Evolutionary conservation across 2,329 filamentous ascomycete species (phyloP).

Genomic region (Talaromyces sp.): DNA sequence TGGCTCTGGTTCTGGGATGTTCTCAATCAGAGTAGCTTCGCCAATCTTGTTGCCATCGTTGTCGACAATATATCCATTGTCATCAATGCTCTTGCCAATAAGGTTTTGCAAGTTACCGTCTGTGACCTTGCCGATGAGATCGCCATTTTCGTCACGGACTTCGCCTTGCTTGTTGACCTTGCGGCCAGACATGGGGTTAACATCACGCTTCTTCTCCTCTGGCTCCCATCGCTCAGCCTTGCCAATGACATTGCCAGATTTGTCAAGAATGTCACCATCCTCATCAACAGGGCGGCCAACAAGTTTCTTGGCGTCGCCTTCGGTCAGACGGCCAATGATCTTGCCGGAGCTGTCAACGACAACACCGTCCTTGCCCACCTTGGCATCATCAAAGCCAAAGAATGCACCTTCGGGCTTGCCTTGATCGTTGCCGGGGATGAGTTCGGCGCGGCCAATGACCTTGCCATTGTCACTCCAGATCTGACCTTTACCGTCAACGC

Average conservation of each 20-base stretch:
- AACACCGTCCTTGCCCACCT: conserved; percentile 57
- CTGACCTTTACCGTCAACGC: conserved; percentile 61
- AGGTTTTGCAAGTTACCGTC: conserved; percentile 43
- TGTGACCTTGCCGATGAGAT: conserved; percentile 46
- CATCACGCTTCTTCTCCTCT: conserved; percentile 51
- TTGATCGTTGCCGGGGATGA: conserved; percentile 52
- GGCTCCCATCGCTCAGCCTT: conserved; percentile 67
- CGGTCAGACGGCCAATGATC: conserved; percentile 58
- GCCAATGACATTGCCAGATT: conserved; percentile 64
- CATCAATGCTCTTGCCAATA: conserved; percentile 44
- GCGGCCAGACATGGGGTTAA: conserved; percentile 58
- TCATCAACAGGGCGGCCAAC: conserved; percentile 65
- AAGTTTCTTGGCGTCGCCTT: conserved; percentile 63
- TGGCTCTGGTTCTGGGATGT: conserved; percentile 29
- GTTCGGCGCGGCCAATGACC: conserved; percentile 57
- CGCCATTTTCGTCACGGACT: conserved; percentile 45
- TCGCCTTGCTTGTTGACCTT: conserved; percentile 53
- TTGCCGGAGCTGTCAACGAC: conserved; percentile 52
- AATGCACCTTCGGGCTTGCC: conserved; percentile 55
- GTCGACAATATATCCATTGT: conserved; percentile 55
- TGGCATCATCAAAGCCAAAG: conserved; percentile 56
- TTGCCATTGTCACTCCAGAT: conserved; percentile 63
- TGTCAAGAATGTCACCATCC: conserved; percentile 67
- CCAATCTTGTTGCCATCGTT: conserved; percentile 62
- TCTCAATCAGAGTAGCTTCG: conserved; percentile 55